Conservation (phyloP, 768 basidiomycete genomes). For the Ephemerocybe angulata region DNA sequence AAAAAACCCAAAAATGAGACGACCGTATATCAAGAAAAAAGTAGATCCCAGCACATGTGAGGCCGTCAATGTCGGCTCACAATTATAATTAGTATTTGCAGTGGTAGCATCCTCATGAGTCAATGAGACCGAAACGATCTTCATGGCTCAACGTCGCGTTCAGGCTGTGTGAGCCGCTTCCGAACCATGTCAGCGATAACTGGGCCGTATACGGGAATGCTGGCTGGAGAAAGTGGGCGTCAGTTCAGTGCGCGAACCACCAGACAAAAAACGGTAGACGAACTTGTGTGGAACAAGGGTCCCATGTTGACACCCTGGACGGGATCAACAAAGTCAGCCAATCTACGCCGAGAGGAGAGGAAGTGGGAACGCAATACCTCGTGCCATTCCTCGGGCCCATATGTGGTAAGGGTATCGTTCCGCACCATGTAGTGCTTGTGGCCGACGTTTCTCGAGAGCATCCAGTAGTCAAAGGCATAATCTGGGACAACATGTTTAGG, state of each 20-base stretch:
- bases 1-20: too few species aligned
- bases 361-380: conserved; percentile 9
- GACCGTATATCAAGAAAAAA: too few species aligned
- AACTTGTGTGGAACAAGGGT: conserved; percentile 1
- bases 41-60: too few species aligned
- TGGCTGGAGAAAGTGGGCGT: background rate
- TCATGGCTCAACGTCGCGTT: background rate
- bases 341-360: too few species aligned
- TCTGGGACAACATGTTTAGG: conserved; percentile 20
- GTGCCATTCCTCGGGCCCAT: conserved; percentile 27
- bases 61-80: too few species aligned
- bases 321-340: background rate
- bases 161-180: conserved; percentile 4
- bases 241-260: background rate
- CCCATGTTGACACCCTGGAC: background rate
- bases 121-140: too few species aligned
- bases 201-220: conserved; percentile 5
- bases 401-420: conserved; percentile 55
- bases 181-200: conserved; percentile 4
- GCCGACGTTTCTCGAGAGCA: conserved; percentile 39
- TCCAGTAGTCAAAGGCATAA: conserved; percentile 38
- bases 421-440: conserved; percentile 59
- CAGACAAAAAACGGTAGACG: background rate
- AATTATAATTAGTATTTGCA: too few species aligned
- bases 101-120: too few species aligned